Base-by-base conservation (phyloP, 352 stramenopile species). In the Phytophthora brassicae region DNA sequence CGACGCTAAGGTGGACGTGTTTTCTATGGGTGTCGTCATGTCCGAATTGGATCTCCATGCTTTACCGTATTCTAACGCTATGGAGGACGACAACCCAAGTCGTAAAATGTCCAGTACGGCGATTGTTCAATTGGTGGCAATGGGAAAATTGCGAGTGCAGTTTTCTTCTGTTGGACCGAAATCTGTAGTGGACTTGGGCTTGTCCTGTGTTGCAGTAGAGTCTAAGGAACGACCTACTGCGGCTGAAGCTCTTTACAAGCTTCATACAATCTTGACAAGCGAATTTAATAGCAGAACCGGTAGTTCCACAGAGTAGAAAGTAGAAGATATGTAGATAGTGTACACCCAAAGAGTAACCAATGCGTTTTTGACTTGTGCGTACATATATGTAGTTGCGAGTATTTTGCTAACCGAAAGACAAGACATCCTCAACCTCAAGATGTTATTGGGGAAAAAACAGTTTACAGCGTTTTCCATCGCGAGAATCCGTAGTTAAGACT, bases 71-170 rank as follows among this genome's bases (percentile, higher is more conserved):
- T 65, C 65, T 8, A 42, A 65, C 20, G 65, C 43, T 6, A 43
- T 39, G 14, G 59, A 66, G 6, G 52, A 66, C 16, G 61, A 35
- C 48, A 54, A 65, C 26, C 55, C 64, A 46, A 44, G 53, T 57
- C 64, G 59, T 24, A 72, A 68, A 16, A 57, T 75, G 22, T 39
- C 72, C 2, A 74, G 74, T 38, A 66, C 68, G 3, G 70, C 67
- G 20, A 68, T 84, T 26, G 45, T 79, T 24, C 68, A 84, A 45
- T 53, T 83, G 6, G 74, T 82, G 3, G 69, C 74, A 4, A 64
- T 72, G 20, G 77, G 77, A 3, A 68, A 70, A 39, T 23, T 86
- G 13, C 61, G 28, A 0, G 60, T 80, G 3, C 19, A 64, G 39
- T 80, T 83, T 45, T 80, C 74, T 6, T 47, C 28, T 13, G 35